Base-by-base conservation (phyloP, 805 yeast genomes). In the Kazachstania martiniae region DNA sequence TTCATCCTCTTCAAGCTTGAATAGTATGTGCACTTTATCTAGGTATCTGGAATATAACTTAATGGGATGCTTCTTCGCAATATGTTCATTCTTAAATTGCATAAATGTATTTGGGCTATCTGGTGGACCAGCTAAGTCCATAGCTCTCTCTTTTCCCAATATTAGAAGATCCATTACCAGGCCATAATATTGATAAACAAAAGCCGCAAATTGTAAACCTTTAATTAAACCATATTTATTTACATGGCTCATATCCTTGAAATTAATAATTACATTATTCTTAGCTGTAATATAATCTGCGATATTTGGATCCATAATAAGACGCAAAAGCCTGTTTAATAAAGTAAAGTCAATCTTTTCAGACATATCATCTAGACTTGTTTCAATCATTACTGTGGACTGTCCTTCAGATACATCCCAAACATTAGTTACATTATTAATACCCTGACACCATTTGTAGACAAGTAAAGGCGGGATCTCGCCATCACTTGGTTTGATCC, bases 251-350 rank as follows among this genome's bases (percentile, higher is more conserved):
- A 91, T 91, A 51, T 91, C 99, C 54, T 91, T 91, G 58, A 77
- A 93, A 2, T 85, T 68, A 14, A 91, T 47, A 15, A 74, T 69
- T 14, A 87, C 74, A 47, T 91, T 91, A 59, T 85, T 85, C 53
- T 87, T 87, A 0, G 96, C 78, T 2, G 94, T 79, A 46, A 91
- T 79, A 52, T 91, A 91, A 57, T 91, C 97, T 3, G 97, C 98
- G 46, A 91, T 72, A 43, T 80, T 82, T 1, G 94, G 79, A 49
- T 91, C 98, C 43, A 86, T 74, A 25, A 91, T 68, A 38, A 91
- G 65, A 33, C 94, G 63, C 34, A 91, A 58, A 27, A 91, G 60
- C 39, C 95, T 70, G 53, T 89, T 91, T 38, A 91, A 60, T 33
- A 91, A 61, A 0, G 96, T 85, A 36, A 91, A 71, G 48, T 91